Percentiles rank a stretch among this genome's conserved stretches.
These are phyloP conservation scores for Rubia yunnanensis DNA, from an alignment of 257 asterid genomes.

Conservation along the genomic window DNA sequence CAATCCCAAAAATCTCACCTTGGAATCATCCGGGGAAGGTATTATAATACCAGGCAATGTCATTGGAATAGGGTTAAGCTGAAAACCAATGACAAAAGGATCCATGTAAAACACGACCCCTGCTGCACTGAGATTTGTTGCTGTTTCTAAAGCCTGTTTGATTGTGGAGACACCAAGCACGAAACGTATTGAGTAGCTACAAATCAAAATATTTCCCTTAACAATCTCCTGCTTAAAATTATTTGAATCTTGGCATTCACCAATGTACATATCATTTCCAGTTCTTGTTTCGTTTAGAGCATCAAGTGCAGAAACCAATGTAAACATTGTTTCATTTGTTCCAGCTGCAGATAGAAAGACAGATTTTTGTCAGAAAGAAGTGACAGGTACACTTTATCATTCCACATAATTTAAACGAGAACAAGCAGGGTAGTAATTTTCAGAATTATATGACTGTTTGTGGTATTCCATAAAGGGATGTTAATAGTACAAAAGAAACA, in stretches of 20 bases:
- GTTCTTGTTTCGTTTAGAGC: conserved; percentile 50
- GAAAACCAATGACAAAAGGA: conserved; percentile 86
- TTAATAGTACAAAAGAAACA: neutral
- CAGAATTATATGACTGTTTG: neutral
- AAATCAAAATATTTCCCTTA: conserved; percentile 72
- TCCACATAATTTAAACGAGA: neutral
- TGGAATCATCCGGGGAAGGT: conserved; percentile 82
- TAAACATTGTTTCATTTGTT: conserved; percentile 53
- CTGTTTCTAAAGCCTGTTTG: conserved; percentile 79
- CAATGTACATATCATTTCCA: conserved; percentile 58
- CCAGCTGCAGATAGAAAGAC: conserved; percentile 57
- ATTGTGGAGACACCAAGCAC: conserved; percentile 94
- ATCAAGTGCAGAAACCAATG: conserved; percentile 72
- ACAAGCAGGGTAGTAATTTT: neutral
- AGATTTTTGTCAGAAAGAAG: neutral
- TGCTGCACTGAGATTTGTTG: conserved; percentile 67
- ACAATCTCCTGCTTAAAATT: conserved; percentile 51
- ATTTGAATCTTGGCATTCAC: conserved; percentile 87
- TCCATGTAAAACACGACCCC: conserved; percentile 96
- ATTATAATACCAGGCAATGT: conserved; percentile 77
- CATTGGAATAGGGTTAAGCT: conserved; percentile 86
- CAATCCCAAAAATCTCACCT: conserved; percentile 34
- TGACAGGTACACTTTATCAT: neutral
- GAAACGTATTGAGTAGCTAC: conserved; percentile 96
- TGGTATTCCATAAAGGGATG: neutral